Evolutionary conservation across 2,329 filamentous ascomycete genomes (phyloP), one percentile per base, ranked within the genome.

Genomic region (Fusarium protoensiforme): DNA sequence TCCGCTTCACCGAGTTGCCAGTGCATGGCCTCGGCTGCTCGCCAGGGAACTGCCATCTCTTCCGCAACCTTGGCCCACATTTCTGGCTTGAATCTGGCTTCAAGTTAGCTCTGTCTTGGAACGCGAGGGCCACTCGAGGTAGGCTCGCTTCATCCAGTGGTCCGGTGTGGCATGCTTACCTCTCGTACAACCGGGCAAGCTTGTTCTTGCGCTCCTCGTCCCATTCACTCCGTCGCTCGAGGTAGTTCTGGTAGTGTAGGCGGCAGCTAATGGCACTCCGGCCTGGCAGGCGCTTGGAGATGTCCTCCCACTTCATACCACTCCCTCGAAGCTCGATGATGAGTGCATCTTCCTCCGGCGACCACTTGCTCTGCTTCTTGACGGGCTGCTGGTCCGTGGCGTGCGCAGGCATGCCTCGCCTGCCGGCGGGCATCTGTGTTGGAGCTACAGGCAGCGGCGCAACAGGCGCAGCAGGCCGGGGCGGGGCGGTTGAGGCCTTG

Each of bases 251-350:
- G 82, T 98, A 98, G 80, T 98, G 95, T 60, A 98, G 87, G 48
- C 96, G 92, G 83, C 96, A 98, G 77, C 95, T 97, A 78, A 98
- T 98, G 65, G 95, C 92, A 83, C 95, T 98, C 77, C 96, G 91
- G 71, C 96, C 96, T 4, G 95, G 95, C 58, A 98, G 86, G 63
- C 92, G 90, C 85, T 96, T 97, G 71, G 94, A 97, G 78, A 98
- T 98, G 82, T 98, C 96, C 80, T 98, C 96, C 96, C 96, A 98
- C 81, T 98, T 98, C 94, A 98, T 98, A 10, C 94, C 94, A 77
- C 92, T 92, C 39, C 94, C 94, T 66, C 96, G 91, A 71, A 98
- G 89, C 81, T 97, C 94, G 78, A 98, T 98, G 77, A 98, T 98
- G 57, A 96, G 86, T n/a, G 93, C 91, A 82, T 98, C 95, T 82